These are phyloP conservation scores for Microbotryum saponariae DNA, from an alignment of 1,284 basidiomycete species.

Conservation along the genomic window DNA sequence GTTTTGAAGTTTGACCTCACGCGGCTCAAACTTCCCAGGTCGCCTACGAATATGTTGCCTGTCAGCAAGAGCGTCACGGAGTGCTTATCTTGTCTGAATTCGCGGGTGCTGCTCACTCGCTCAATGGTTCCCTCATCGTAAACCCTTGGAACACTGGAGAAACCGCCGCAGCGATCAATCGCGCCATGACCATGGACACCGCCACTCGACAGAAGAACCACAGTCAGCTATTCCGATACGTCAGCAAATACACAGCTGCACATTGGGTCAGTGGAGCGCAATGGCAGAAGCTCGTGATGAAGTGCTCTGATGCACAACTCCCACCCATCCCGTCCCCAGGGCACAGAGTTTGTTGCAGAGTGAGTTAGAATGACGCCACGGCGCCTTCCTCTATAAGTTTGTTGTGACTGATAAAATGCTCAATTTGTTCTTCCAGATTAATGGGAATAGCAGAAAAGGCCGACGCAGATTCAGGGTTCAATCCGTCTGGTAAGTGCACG, in stretches of 20 bases:
- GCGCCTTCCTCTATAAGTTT: too few species aligned
- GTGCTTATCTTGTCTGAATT: slow-evolving; percentile 98
- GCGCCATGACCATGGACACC: slow-evolving; percentile 80
- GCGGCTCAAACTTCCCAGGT: slow-evolving; percentile 52
- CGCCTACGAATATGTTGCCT: slow-evolving; percentile 98
- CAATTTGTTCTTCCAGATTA: too few species aligned
- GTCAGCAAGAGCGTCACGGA: slow-evolving; percentile 83
- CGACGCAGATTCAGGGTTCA: too few species aligned
- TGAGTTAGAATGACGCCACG: background rate
- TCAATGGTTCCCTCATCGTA: slow-evolving; percentile 87
- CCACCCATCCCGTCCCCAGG: background rate
- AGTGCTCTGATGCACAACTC: background rate
- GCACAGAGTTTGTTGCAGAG: slow-evolving; percentile 10
- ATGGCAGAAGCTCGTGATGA: background rate
- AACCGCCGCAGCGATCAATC: slow-evolving; percentile 90
- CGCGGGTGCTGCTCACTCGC: slow-evolving; percentile 90
- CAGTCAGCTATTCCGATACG: slow-evolving; percentile 89
- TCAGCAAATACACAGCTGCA: slow-evolving; percentile 83
- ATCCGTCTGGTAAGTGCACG: too few species aligned
- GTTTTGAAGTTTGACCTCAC: background rate
- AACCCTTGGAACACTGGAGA: slow-evolving; percentile 74
- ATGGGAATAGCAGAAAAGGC: too few species aligned
- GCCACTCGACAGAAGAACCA: slow-evolving; percentile 81
- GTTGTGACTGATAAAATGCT: too few species aligned
- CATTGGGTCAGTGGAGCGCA: slow-evolving; percentile 55